Evolutionary conservation across 805 yeast genomes (phyloP), one percentile per base, ranked within the genome.

Genomic region (Debaryomyces castellii): DNA sequence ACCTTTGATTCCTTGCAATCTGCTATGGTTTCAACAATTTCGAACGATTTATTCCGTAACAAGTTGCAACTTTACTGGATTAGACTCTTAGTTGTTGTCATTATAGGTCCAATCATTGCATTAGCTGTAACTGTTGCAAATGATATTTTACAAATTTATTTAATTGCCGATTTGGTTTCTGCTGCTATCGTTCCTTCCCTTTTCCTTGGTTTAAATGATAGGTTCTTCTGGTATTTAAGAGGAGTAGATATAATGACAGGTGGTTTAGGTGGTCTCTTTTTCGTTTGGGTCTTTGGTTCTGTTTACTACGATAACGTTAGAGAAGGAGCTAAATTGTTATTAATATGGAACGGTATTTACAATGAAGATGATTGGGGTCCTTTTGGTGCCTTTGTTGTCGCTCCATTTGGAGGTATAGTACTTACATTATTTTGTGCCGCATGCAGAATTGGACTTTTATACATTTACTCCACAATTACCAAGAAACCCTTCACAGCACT

Each of bases 371-470:
- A 91, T 60, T 91, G 97, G 97, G 88, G 95, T 56, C 83, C 96
- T 0, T 91, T 91, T 69, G 97, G 96, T 20, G 96, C 97, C 1
- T 91, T 91, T 66, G 92, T 87, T 5, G 87, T 85, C 50, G 94
- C 97, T 1, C 97, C 97, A 5, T 74, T 83, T 34, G 95, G 92
- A 22, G 89, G 92, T 9, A 51, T 90, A 2, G 50, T 85, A 5
- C 70, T 83, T 49, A 83, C 87, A 2, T 63, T 79, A 11, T 55
- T 72, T 23, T 72, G 76, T 37, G 75, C 86, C 22, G 83, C 57
- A 3, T 20, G 73, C 12, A 76, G 94, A 65, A 60, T 79, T 28
- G 46, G 59, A 1, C 48, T 54, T 12, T 49, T 52, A 25, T 74
- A 62, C 45, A 23, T 65, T 3, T 60, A 63, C 40, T 57, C 76